Percentiles rank a stretch among this genome's conserved stretches.
Evolutionary conservation across 768 basidiomycete genomes (phyloP).

Genomic region (Termitomyces sp.): DNA sequence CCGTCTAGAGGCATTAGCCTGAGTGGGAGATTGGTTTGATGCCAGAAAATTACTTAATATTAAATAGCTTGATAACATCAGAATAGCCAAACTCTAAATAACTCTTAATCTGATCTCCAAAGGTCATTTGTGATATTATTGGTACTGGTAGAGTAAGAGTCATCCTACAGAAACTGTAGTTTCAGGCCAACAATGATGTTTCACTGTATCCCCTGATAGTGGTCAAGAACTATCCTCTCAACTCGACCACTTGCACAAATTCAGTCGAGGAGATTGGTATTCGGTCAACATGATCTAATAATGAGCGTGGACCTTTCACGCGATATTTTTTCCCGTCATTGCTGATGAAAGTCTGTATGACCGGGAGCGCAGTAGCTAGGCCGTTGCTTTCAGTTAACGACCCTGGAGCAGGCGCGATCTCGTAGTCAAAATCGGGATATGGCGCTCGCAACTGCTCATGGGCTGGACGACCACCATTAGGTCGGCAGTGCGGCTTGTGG

Average conservation of each 20-base stretch:
- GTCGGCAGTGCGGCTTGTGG: background rate
- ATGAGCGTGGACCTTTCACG: background rate
- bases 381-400: background rate
- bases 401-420: background rate
- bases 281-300: background rate
- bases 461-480: background rate
- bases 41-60: background rate
- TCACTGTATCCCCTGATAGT: background rate
- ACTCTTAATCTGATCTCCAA: background rate
- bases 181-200: background rate
- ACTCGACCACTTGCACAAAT: background rate
- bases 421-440: background rate
- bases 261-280: background rate
- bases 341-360: slow-evolving; percentile 1
- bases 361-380: background rate
- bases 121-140: background rate
- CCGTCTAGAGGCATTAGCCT: slow-evolving; percentile 61
- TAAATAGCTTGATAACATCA: background rate
- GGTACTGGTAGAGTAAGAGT: background rate
- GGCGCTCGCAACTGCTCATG: background rate
- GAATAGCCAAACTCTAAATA: background rate
- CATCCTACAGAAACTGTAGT: background rate
- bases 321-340: background rate
- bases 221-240: background rate
- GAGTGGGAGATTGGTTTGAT: background rate